Evolutionary conservation across 108 stramenopile species (phyloP), one percentile per base, ranked within the genome.

Genomic region (Hondaea fermentalgiana): DNA sequence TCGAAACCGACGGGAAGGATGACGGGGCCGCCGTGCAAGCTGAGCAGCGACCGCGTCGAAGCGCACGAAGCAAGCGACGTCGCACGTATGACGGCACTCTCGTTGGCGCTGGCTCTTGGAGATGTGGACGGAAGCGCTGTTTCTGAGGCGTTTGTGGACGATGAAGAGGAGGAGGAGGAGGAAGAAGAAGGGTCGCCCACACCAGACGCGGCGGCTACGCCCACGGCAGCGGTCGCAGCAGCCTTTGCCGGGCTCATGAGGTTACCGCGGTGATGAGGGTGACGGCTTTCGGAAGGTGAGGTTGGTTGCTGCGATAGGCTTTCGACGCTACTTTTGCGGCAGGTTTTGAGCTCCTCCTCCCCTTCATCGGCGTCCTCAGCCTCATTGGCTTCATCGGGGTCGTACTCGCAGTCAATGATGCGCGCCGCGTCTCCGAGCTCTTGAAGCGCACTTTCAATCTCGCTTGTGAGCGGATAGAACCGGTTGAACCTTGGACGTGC

Each of bases 401-500:
- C 60, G 21, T 12, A 44, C 44, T 69, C 64, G 64, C 64, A 69
- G 64, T 69, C 64, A 3, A 69, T 69, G 42, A 69, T 69, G 42
- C 35, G 8, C 8, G 64, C 64, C 14, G 14, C 64, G 42, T 69
- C 64, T 14, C 64, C 64, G 17, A 69, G 64, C 8, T 8, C 58
- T 64, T 8, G 87, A 12, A 88, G 87, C 10, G 35, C 44, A 0
- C 28, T 2, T 12, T 88, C 35, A 14, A 88, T n/a, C n/a, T 42
- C 12, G n/a, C 1, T 14, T 21, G 87, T 69, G 25, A 60, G 87
- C 42, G 87, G 60, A 21, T 88, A 69, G 4, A 60, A 88, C 42
- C 87, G 14, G 44, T 88, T 88, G 87, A 69, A 88, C 1, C 87
- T 88, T 16, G 87, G 87, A 6, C 87, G 35, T 23, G 60, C 87